Percentiles rank a stretch among this genome's conserved stretches.
phyloP scores from a whole-genome alignment of 2,329 filamentous ascomycete species.

The Cadophora luteo-olivacea region DNA sequence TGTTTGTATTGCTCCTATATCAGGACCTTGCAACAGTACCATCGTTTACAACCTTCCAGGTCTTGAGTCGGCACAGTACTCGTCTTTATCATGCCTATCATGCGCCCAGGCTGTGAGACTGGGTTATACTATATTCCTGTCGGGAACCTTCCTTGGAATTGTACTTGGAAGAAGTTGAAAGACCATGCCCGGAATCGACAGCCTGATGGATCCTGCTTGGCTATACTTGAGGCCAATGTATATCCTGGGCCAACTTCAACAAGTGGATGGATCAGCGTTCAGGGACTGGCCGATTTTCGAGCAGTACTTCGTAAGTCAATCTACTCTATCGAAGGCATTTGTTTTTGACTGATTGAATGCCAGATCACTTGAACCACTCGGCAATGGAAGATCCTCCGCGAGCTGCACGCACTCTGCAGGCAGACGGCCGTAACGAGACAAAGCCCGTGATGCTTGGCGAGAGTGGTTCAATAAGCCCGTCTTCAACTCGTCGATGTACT shows the following conservation, averaged over 20 bases:
- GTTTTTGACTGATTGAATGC: background rate
- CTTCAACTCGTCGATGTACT: background rate
- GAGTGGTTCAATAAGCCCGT: background rate
- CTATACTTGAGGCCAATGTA: constrained; percentile 38
- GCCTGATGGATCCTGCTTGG: constrained; percentile 28
- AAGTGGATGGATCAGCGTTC: constrained; percentile 36
- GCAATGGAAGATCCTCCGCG: constrained; percentile 25
- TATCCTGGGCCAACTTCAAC: constrained; percentile 36
- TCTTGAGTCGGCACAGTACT: background rate
- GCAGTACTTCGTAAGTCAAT: constrained; percentile 33
- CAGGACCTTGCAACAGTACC: background rate
- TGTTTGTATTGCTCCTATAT: background rate
- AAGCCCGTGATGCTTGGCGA: constrained; percentile 29
- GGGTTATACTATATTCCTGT: constrained; percentile 35
- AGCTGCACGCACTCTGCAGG: constrained; percentile 28
- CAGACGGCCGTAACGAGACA: constrained; percentile 39
- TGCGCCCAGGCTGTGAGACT: constrained; percentile 30
- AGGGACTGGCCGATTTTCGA: constrained; percentile 34
- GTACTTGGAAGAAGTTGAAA: constrained; percentile 39
- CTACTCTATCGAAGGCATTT: background rate
- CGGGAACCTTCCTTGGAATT: constrained; percentile 34
- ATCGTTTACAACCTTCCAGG: background rate
- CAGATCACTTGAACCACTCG: constrained; percentile 36
- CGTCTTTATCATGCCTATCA: constrained; percentile 22
- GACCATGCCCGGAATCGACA: constrained; percentile 36